Base-by-base conservation (phyloP, 108 stramenopile genomes). In the Cyclotella cryptica region DNA sequence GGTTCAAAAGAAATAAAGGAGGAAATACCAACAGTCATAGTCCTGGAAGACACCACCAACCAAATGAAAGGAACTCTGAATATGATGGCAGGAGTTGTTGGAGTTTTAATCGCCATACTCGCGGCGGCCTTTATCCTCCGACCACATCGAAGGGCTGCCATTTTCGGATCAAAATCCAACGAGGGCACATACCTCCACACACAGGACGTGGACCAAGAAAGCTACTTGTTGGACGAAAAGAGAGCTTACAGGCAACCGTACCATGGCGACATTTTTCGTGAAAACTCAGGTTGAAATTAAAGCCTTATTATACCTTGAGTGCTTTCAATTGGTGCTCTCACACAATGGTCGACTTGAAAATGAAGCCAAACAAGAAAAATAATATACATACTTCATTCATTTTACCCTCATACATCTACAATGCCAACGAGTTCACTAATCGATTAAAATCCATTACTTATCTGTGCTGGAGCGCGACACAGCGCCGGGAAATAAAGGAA, bases 1-100 rank as follows among this genome's bases (percentile, higher is more conserved):
- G 62, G 79, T 49, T 70, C 71, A 3, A 80, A 70, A 53, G 58
- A 80, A 62, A 42, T 80, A n/a, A 73, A 80, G 43, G 52, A 70
- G 39, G 61, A 39, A 51, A 27, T 22, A 7, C 43, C 1, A 58
- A 44, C 19, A 57, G 29, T n/a, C 67, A 70, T 45, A 29, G 13
- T 54, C 59, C 53, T 19, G 24, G 30, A 47, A 65, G 59, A 66
- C n/a, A 40, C 28, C 22, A 69, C 24, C 21, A 46, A 61, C 49
- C 43, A 11, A 44, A 44, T 58, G 55, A 79, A 72, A 62, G 57
- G 42, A 26, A 26, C 54, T 11, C 66, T 80, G 17, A 73, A 80
- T 39, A 61, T 68, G 47, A 65, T 54, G 19, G 71, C 79, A 30
- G 65, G 30, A 39, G 79, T 35, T 24, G 69, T 80, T 21, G 71